phyloP scores from a whole-genome alignment of 495 filamentous ascomycete species.

The Lentithecium fluviatile region DNA sequence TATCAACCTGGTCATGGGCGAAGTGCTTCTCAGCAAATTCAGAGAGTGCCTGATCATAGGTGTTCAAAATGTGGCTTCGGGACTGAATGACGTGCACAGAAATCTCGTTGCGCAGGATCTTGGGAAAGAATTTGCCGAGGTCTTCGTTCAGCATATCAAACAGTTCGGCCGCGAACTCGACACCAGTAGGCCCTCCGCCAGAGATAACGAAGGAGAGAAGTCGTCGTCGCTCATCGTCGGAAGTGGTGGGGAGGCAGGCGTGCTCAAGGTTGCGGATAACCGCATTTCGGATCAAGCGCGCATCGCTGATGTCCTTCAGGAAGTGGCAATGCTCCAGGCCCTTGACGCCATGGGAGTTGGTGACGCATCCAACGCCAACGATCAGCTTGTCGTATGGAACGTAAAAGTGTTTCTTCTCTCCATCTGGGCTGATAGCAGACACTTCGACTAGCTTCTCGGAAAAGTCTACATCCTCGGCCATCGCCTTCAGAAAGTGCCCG shows the following conservation, averaged over 20 bases:
- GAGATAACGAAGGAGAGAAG: conserved; percentile 91
- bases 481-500: conserved; percentile 87
- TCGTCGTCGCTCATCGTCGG: conserved; percentile 81
- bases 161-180: conserved; percentile 95
- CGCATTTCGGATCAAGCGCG: conserved; percentile 79
- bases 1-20: conserved; percentile 82
- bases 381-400: conserved; percentile 99
- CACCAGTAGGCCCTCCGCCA: conserved; percentile 94
- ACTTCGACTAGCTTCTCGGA: conserved; percentile 88
- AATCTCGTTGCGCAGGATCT: conserved; percentile 89
- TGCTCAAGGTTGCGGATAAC: conserved; percentile 90
- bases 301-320: conserved; percentile 90
- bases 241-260: conserved; percentile 89
- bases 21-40: conserved; percentile 91
- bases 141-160: conserved; percentile 98
- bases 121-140: conserved; percentile 76
- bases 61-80: conserved; percentile 92
- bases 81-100: conserved; percentile 97
- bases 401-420: conserved; percentile 78
- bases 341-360: conserved; percentile 93
- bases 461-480: conserved; percentile 85
- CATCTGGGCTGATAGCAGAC: conserved; percentile 66
- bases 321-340: conserved; percentile 93
- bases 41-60: conserved; percentile 93
- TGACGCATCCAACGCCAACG: conserved; percentile 85